These are phyloP conservation scores for Dalechampia spathulata DNA, from an alignment of 441 rosid species.

Conservation along the genomic window DNA sequence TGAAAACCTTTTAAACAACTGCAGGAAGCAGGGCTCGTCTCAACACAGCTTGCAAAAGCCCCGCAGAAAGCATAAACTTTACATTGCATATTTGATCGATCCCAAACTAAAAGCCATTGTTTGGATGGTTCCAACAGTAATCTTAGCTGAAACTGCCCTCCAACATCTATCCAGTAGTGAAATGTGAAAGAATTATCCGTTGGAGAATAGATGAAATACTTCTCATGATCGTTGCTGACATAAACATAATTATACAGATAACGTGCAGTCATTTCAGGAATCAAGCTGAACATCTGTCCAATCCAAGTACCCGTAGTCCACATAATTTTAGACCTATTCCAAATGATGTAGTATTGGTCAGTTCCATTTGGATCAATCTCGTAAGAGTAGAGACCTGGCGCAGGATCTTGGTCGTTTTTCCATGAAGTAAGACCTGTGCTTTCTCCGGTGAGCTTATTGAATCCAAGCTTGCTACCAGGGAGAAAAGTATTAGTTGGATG, in stretches of 20 bases:
- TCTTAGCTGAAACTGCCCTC: constrained; percentile 51
- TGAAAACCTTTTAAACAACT: constrained; percentile 45
- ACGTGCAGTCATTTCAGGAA: constrained; percentile 49
- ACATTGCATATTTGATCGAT: constrained; percentile 52
- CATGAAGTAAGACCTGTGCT: constrained; percentile 44
- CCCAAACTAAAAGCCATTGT: constrained; percentile 59
- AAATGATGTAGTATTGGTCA: constrained; percentile 31
- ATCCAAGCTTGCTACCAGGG: constrained; percentile 49
- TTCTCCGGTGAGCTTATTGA: constrained; percentile 27
- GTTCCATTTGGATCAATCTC: constrained; percentile 44
- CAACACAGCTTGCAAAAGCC: constrained; percentile 45
- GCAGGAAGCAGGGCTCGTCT: constrained; percentile 32
- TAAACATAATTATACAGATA: constrained; percentile 48
- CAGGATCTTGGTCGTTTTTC: constrained; percentile 50
- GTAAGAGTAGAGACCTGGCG: constrained; percentile 67
- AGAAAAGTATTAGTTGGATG: constrained; percentile 59
- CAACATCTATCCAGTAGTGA: constrained; percentile 35
- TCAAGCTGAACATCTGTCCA: constrained; percentile 21
- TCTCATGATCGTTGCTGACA: constrained; percentile 29
- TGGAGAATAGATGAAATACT: constrained; percentile 48
- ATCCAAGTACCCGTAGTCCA: constrained; percentile 77
- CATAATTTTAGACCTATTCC: constrained; percentile 36
- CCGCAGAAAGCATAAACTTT: constrained; percentile 58
- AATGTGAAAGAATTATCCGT: constrained; percentile 20
- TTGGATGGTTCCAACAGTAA: constrained; percentile 23